Conservation (phyloP, 768 basidiomycete genomes). For the Macrolepiota fuliginosa region DNA sequence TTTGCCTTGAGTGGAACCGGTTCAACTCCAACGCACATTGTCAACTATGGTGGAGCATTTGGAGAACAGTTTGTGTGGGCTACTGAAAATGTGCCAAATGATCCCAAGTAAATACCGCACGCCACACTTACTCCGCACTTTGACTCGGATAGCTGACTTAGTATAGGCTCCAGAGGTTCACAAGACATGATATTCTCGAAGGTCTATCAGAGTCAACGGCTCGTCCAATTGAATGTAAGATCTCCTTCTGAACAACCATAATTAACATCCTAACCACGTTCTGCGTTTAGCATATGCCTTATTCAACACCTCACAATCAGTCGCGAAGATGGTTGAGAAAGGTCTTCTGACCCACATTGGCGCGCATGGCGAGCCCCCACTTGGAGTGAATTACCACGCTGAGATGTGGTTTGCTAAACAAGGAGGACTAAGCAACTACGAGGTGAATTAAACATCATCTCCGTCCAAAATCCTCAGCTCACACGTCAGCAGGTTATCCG, state of each 20-base stretch:
- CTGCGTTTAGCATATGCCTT: conserved; percentile 52
- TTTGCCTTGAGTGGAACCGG: conserved; percentile 69
- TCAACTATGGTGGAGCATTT: conserved; percentile 71
- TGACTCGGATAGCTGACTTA: neutral
- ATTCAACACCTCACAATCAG: conserved; percentile 67
- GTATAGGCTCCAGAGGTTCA: conserved; percentile 57
- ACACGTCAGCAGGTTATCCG: conserved; percentile 48
- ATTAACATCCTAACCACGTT: neutral
- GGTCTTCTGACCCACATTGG: conserved; percentile 67
- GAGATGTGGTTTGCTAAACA: conserved; percentile 65
- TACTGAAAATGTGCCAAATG: conserved; percentile 57
- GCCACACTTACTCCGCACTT: neutral
- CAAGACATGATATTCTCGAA: conserved; percentile 64
- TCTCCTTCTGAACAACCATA: neutral
- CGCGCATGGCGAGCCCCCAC: conserved; percentile 70
- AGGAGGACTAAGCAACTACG: conserved; percentile 70
- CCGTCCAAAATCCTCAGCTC: neutral
- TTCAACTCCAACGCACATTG: conserved; percentile 71
- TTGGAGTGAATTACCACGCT: conserved; percentile 74
- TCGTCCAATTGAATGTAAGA: conserved; percentile 57
- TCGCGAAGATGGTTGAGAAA: conserved; percentile 65
- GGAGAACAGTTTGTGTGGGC: conserved; percentile 76
- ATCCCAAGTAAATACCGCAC: conserved; percentile 53
- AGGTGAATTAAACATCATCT: conserved; percentile 36
- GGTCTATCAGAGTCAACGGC: conserved; percentile 56